Base-by-base conservation (phyloP, 2,329 filamentous ascomycete species). In the Penicillium sp. region DNA sequence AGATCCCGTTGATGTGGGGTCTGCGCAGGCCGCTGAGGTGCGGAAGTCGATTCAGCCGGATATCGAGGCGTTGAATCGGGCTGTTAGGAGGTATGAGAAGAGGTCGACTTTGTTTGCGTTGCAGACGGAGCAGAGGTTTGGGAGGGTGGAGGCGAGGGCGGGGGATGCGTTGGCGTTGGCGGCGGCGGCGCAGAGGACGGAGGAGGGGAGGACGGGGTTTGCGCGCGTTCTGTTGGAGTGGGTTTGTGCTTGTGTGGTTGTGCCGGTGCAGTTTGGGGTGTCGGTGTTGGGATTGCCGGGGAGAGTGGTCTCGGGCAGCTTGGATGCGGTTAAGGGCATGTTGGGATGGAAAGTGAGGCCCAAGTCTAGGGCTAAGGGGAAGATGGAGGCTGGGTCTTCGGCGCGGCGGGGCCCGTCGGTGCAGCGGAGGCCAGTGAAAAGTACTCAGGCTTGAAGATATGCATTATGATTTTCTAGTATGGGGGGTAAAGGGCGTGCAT, bases 61-160 rank as follows among this genome's bases (percentile, higher is more conserved):
- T 55, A 81, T 97, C 5, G 92, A 97, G 65, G 90, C 91, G 0
- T 78, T 97, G 31, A 94, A 92, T 64, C 87, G 93, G 45, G 92
- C 93, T 4, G 89, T 97, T 43, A 84, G 93, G 18, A 86, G 91
- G 34, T 96, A 96, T 66, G 93, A 97, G 76, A 97, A 96, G 76
- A 90, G 92, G 65, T 86, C 89, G 4, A 88, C 88, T 0, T 79
- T 92, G 7, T 83, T 92, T 27, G 83, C 89, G 9, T 81, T 88
- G 51, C 88, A 93, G 67, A 90, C 87, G 2, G 91, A 96, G 60
- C 83, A 86, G 8, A 84, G 89, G 22, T 83, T 97, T 54, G 82
- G 85, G 39, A 83, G 86, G 18, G 78, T 96, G 4, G 89, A 96
- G 60, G 78, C 80, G 0, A 82, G 88, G 34, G 73, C 95, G 13